These are phyloP conservation scores for Catunica adiposa DNA, from an alignment of 2,329 filamentous ascomycete genomes.

Conservation along the genomic window DNA sequence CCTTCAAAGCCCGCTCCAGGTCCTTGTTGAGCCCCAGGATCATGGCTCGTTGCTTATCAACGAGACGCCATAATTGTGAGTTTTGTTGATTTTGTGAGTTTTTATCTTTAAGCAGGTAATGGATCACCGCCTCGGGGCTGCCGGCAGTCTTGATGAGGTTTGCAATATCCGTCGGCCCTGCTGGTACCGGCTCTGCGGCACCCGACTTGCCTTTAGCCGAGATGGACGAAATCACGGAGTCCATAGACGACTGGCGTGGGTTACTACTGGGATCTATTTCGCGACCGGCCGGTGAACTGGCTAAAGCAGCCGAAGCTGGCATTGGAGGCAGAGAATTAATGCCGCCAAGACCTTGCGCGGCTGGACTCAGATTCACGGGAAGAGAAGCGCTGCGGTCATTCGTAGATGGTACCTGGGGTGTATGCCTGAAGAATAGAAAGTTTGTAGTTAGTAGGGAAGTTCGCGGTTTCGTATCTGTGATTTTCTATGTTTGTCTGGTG, in stretches of 20 bases:
- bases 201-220: constrained; percentile 46
- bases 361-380: not conserved
- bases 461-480: no score
- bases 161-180: constrained; percentile 58
- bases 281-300: constrained; percentile 17
- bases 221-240: constrained; percentile 73
- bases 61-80: constrained; percentile 79
- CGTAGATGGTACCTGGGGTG: not conserved
- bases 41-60: constrained; percentile 92
- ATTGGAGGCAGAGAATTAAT: constrained; percentile 17
- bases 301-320: constrained; percentile 9
- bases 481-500: no score
- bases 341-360: not conserved
- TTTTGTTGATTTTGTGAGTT: constrained; percentile 79
- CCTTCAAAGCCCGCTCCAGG: constrained; percentile 74
- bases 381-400: constrained; percentile 12
- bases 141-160: constrained; percentile 70
- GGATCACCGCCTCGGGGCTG: constrained; percentile 74
- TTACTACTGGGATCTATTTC: constrained; percentile 26
- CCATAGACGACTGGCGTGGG: constrained; percentile 67
- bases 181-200: constrained; percentile 38
- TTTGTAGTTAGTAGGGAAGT: not conserved
- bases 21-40: constrained; percentile 90
- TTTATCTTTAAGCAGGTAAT: constrained; percentile 82
- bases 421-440: not conserved